Evolutionary conservation across 768 basidiomycete species (phyloP).

Genomic region (Lactarius deliciosus): DNA sequence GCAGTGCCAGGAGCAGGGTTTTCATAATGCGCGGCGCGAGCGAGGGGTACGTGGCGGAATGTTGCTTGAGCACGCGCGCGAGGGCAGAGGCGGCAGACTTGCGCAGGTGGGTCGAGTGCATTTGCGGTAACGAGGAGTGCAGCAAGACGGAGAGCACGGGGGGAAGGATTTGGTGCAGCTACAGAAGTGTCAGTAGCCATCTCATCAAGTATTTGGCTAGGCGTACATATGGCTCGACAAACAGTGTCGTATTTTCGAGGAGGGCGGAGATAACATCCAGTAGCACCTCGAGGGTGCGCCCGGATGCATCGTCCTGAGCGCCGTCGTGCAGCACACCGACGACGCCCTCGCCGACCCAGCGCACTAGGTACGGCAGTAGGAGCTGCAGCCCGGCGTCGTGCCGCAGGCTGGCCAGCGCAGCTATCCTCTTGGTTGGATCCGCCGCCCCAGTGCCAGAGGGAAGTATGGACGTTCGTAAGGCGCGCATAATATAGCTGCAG

Average conservation of each 20-base stretch:
- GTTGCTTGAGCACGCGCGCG: slow-evolving; percentile 74
- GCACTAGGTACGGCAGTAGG: slow-evolving; percentile 88
- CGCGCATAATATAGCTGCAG: slow-evolving; percentile 93
- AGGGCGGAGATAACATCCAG: slow-evolving; percentile 84
- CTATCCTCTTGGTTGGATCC: slow-evolving; percentile 74
- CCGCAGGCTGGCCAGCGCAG: slow-evolving; percentile 86
- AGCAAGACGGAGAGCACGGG: slow-evolving; percentile 89
- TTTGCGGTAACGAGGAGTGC: slow-evolving; percentile 77
- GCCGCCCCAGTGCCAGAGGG: slow-evolving; percentile 50
- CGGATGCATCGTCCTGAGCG: slow-evolving; percentile 59
- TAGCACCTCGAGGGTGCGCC: slow-evolving; percentile 72
- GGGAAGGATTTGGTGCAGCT: slow-evolving; percentile 96
- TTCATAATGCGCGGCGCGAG: slow-evolving; percentile 90
- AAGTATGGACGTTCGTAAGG: slow-evolving; percentile 77
- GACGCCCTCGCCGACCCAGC: slow-evolving; percentile 92
- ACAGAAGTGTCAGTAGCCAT: neutral
- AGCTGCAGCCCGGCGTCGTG: slow-evolving; percentile 90
- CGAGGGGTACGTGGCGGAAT: slow-evolving; percentile 86
- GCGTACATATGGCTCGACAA: slow-evolving; percentile 94
- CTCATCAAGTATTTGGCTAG: neutral
- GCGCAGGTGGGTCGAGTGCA: slow-evolving; percentile 70
- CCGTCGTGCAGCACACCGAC: slow-evolving; percentile 55
- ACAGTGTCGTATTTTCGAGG: slow-evolving; percentile 82
- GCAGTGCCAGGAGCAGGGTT: slow-evolving; percentile 84
- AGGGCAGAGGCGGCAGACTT: slow-evolving; percentile 82